Conservation (phyloP, 306 rosid genomes). For the Lagenaria siceraria region DNA sequence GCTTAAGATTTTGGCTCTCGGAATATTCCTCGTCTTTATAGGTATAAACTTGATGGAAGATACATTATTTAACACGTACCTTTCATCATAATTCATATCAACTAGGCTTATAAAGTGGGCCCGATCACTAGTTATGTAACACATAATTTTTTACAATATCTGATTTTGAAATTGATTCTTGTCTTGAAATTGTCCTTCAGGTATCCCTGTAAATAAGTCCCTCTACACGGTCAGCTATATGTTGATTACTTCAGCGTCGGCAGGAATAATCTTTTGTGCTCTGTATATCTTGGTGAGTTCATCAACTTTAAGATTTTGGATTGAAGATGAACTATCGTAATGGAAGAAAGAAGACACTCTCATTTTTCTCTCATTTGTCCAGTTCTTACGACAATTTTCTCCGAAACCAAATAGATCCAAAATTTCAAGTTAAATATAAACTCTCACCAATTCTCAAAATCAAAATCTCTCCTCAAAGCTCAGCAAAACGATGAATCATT, state of each 20-base stretch:
- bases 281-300: conserved; percentile 67
- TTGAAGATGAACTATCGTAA: background rate
- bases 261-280: conserved; percentile 62
- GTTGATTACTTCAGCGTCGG: conserved; percentile 63
- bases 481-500: too few relatives aligned
- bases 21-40: conserved; percentile 34
- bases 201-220: conserved; percentile 69
- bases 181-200: conserved; percentile 28
- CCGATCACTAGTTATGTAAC: background rate
- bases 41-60: conserved; percentile 19
- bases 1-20: conserved; percentile 35
- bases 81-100: background rate
- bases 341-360: background rate
- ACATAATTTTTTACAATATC: background rate
- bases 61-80: background rate
- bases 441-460: too few relatives aligned
- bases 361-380: too few relatives aligned
- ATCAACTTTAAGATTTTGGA: background rate
- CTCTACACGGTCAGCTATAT: conserved; percentile 74
- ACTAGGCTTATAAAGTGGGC: background rate
- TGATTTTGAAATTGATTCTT: background rate
- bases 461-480: too few relatives aligned
- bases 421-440: too few relatives aligned
- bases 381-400: too few relatives aligned
- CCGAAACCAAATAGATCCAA: too few relatives aligned